phyloP scores from a whole-genome alignment of 2,329 filamentous ascomycete species.

The Fusarium torreyae region DNA sequence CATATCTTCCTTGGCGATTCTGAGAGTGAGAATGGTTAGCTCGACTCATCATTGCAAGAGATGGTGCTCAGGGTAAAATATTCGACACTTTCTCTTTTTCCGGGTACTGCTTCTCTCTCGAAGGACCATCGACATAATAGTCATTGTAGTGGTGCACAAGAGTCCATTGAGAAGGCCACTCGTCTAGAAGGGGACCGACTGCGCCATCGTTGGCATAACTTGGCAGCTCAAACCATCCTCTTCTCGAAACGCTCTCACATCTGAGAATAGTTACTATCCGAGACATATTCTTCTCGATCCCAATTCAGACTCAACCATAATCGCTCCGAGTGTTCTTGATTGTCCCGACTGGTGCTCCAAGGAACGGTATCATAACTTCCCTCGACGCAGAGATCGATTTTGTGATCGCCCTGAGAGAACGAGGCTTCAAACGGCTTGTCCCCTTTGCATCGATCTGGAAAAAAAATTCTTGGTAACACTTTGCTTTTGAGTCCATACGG shows the following conservation, averaged over 20 bases:
- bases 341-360: constrained; percentile 19
- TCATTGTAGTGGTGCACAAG: constrained; percentile 13
- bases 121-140: background rate
- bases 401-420: background rate
- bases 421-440: background rate
- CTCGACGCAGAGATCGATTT: constrained; percentile 16
- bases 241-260: constrained; percentile 29
- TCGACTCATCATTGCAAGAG: background rate
- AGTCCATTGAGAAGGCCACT: constrained; percentile 4
- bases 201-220: constrained; percentile 16
- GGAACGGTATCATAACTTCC: constrained; percentile 7
- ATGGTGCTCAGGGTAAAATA: background rate
- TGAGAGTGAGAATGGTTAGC: background rate
- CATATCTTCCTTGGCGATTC: background rate
- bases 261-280: constrained; percentile 5
- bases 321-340: constrained; percentile 25
- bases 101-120: background rate
- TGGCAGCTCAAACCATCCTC: constrained; percentile 35
- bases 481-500: constrained; percentile 28
- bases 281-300: background rate
- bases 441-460: constrained; percentile 4
- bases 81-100: background rate
- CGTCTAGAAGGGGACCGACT: constrained; percentile 4
- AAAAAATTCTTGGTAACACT: background rate
- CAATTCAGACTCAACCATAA: constrained; percentile 16